These are phyloP conservation scores for Fusarium xylarioides DNA, from an alignment of 2,329 filamentous ascomycete species.

Conservation along the genomic window DNA sequence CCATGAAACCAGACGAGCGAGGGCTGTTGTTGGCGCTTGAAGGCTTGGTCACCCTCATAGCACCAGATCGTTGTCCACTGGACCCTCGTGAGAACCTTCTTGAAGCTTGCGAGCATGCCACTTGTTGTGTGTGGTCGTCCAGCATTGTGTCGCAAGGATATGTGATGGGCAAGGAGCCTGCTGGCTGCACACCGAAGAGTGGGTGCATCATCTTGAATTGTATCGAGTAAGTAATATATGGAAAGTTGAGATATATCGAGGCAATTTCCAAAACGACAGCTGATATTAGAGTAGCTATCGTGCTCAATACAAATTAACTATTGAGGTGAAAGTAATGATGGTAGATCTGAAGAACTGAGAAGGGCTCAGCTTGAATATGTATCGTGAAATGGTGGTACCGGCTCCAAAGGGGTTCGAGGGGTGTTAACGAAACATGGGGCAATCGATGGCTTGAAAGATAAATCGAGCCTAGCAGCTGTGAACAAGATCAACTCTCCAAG, in stretches of 20 bases:
- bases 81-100: slow-evolving; percentile 60
- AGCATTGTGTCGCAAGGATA: slow-evolving; percentile 53
- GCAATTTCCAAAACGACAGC: background rate
- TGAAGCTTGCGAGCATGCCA: slow-evolving; percentile 56
- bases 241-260: background rate
- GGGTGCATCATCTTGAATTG: slow-evolving; percentile 47
- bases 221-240: background rate
- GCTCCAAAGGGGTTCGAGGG: slow-evolving; percentile 44
- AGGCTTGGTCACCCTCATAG: slow-evolving; percentile 71
- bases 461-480: slow-evolving; percentile 47
- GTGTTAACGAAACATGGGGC: slow-evolving; percentile 47
- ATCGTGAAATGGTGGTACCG: slow-evolving; percentile 40
- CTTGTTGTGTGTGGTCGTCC: slow-evolving; percentile 63
- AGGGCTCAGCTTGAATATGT: slow-evolving; percentile 45
- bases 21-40: slow-evolving; percentile 76
- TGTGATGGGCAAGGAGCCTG: slow-evolving; percentile 40
- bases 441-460: slow-evolving; percentile 49
- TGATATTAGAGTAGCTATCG: background rate
- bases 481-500: slow-evolving; percentile 50
- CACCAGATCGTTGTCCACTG: slow-evolving; percentile 58
- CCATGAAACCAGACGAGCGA: slow-evolving; percentile 58
- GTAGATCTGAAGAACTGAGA: slow-evolving; percentile 8
- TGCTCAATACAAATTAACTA: background rate
- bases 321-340: slow-evolving; percentile 2
- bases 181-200: slow-evolving; percentile 39